A percentile compares a stretch with the other conserved stretches of the same genome.
These are phyloP conservation scores for Saccharomyces hybrid DNA, from an alignment of 1,139 yeast genomes.

Conservation along the genomic window DNA sequence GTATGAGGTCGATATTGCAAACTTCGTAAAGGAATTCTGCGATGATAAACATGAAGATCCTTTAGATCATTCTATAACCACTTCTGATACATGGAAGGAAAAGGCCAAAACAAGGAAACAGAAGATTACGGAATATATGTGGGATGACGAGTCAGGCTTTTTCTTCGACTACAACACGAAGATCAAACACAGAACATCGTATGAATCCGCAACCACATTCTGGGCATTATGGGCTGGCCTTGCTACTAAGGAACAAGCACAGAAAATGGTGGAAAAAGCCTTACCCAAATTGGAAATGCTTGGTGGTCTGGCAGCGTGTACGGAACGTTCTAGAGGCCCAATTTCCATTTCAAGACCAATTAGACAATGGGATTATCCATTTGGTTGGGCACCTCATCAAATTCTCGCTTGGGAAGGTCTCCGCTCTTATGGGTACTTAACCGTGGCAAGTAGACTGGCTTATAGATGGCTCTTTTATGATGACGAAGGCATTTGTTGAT, in stretches of 20 bases:
- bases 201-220: slow-evolving; percentile 84
- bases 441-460: slow-evolving; percentile 61
- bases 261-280: slow-evolving; percentile 48
- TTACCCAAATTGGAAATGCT: slow-evolving; percentile 69
- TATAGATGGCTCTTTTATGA: slow-evolving; percentile 84
- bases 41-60: slow-evolving; percentile 38
- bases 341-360: slow-evolving; percentile 66
- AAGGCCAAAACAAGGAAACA: slow-evolving; percentile 49
- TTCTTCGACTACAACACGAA: slow-evolving; percentile 80
- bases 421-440: slow-evolving; percentile 59
- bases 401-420: slow-evolving; percentile 90
- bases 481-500: slow-evolving; percentile 89
- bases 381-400: slow-evolving; percentile 99
- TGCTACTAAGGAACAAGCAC: slow-evolving; percentile 72
- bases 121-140: slow-evolving; percentile 60
- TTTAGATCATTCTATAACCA: slow-evolving; percentile 40
- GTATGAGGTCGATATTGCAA: slow-evolving; percentile 81
- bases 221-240: slow-evolving; percentile 89
- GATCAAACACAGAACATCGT: slow-evolving; percentile 47
- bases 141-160: slow-evolving; percentile 77
- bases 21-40: slow-evolving; percentile 51
- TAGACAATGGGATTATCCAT: slow-evolving; percentile 97
- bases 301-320: slow-evolving; percentile 89
- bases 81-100: slow-evolving; percentile 51
- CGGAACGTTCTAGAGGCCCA: slow-evolving; percentile 67